Percentiles rank a stretch among this genome's conserved stretches.
Evolutionary conservation across 768 basidiomycete species (phyloP).

Genomic region (Termitomyces sp.): DNA sequence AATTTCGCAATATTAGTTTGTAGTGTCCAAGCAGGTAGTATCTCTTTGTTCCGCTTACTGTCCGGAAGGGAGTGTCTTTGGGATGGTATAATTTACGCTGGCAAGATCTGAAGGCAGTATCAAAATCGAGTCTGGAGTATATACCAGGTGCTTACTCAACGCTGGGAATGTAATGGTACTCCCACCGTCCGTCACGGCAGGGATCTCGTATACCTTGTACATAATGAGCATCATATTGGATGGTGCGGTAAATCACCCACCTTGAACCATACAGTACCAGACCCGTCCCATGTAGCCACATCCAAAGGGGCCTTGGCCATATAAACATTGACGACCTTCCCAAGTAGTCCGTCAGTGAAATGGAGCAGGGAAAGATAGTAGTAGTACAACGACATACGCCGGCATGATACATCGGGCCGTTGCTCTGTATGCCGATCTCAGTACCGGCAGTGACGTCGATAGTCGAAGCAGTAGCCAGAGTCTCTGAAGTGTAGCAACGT

Average conservation of each 20-base stretch:
- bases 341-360: no score
- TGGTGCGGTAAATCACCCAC: slow-evolving; percentile 5
- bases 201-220: no score
- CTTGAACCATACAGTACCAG: slow-evolving; percentile 42
- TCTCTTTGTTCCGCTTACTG: slow-evolving; percentile 2
- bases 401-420: no score
- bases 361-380: no score
- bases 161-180: no score
- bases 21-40: neutral
- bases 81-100: slow-evolving; percentile 8
- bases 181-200: no score
- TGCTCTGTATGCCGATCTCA: no score
- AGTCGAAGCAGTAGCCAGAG: slow-evolving; percentile 22
- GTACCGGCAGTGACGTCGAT: slow-evolving; percentile 22
- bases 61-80: slow-evolving; percentile 10
- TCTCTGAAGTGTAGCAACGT: slow-evolving; percentile 24
- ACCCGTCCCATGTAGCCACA: slow-evolving; percentile 28
- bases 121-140: neutral
- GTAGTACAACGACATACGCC: no score
- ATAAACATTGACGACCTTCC: slow-evolving; percentile 23
- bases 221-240: no score
- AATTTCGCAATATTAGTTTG: neutral
- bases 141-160: no score
- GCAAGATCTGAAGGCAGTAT: slow-evolving; percentile 14
- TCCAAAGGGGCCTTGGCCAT: slow-evolving; percentile 37